Conservation (phyloP, 768 basidiomycete genomes). For the Vararia minispora region DNA sequence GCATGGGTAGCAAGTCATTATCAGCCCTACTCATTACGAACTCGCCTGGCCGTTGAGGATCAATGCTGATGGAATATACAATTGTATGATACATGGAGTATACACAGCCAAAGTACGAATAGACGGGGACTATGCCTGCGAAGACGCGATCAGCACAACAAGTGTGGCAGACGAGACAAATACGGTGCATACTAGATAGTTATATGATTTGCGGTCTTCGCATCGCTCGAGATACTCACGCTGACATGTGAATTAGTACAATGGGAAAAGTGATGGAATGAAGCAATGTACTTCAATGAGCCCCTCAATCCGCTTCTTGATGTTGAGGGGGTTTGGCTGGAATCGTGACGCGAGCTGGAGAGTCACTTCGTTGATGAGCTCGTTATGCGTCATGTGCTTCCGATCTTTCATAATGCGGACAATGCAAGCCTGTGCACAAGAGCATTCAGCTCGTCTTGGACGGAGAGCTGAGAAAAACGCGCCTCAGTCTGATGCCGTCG, state of each 20-base stretch:
- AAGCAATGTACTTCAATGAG: constrained; percentile 70
- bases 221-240: constrained; percentile 91
- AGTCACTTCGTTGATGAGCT: constrained; percentile 85
- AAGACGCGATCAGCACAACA: neutral
- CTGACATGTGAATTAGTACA: constrained; percentile 26
- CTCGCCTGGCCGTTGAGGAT: too few species aligned
- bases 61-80: too few species aligned
- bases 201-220: constrained; percentile 81
- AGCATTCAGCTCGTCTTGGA: neutral
- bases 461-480: constrained; percentile 14
- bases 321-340: constrained; percentile 70
- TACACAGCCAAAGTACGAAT: too few species aligned
- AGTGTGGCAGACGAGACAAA: neutral
- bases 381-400: constrained; percentile 80
- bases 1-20: too few species aligned
- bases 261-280: neutral
- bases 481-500: constrained; percentile 86
- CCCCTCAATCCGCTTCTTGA: constrained; percentile 90
- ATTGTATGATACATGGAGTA: too few species aligned
- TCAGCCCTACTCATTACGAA: too few species aligned
- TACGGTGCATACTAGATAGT: constrained; percentile 55
- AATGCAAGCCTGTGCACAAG: constrained; percentile 71
- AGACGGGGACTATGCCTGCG: too few species aligned
- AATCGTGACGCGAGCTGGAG: constrained; percentile 78
- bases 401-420: constrained; percentile 97